phyloP scores from a whole-genome alignment of 2,329 filamentous ascomycete species.

The Dothideomycetes sp. region DNA sequence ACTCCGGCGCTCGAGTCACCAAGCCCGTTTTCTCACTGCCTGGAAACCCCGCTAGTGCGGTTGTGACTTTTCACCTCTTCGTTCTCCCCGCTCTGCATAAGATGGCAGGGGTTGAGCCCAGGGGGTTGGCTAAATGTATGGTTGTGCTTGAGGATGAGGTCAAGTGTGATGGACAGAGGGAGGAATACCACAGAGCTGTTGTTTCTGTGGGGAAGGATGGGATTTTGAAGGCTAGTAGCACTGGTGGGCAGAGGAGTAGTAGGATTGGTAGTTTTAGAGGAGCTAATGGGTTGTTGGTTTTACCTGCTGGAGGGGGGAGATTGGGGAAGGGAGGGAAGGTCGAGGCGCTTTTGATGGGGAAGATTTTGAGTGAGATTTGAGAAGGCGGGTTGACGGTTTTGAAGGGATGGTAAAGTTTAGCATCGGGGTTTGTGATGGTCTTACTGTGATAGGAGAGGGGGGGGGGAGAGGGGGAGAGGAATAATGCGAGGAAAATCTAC shows the following conservation, averaged over 20 bases:
- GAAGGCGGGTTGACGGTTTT: too few species aligned
- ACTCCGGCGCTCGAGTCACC: constrained; percentile 44
- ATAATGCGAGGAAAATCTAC: too few species aligned
- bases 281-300: constrained; percentile 76
- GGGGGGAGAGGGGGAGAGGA: too few species aligned
- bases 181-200: constrained; percentile 84
- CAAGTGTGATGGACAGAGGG: constrained; percentile 60
- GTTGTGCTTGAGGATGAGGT: constrained; percentile 67
- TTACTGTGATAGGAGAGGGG: too few species aligned
- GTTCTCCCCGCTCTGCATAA: constrained; percentile 80
- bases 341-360: constrained; percentile 71
- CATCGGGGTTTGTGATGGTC: too few species aligned
- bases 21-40: constrained; percentile 84
- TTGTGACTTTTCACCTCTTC: constrained; percentile 91
- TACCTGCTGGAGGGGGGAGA: constrained; percentile 54
- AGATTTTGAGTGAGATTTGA: constrained; percentile 30
- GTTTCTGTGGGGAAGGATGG: constrained; percentile 57
- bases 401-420: too few species aligned
- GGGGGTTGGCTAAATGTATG: constrained; percentile 62
- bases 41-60: constrained; percentile 84
- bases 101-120: constrained; percentile 57
- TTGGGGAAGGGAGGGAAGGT: constrained; percentile 60
- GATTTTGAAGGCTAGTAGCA: constrained; percentile 63
- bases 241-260: constrained; percentile 82
- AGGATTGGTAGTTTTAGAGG: constrained; percentile 79